A percentile compares a stretch with the other conserved stretches of the same genome.
Evolutionary conservation across 2,329 filamentous ascomycete genomes (phyloP).

Genomic region (Cadophora sp.): DNA sequence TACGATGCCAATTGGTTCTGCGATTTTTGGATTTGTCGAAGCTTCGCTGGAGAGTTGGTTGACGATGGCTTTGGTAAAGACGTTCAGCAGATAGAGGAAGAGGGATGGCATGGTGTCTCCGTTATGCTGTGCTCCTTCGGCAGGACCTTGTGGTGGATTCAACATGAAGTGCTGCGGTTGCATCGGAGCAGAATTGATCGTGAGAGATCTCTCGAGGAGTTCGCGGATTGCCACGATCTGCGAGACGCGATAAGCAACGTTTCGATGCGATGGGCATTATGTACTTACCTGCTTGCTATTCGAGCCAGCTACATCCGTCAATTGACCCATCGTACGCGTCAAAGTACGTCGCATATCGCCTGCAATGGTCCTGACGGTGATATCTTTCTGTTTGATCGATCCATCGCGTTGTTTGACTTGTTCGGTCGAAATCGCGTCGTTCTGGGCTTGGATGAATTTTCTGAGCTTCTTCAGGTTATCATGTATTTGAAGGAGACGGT

Average conservation of each 20-base stretch:
- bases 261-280: background rate
- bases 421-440: background rate
- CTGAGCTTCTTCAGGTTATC: slow-evolving; percentile 68
- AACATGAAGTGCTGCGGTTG: slow-evolving; percentile 62
- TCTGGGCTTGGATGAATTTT: slow-evolving; percentile 50
- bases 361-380: slow-evolving; percentile 67
- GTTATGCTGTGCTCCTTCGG: slow-evolving; percentile 59
- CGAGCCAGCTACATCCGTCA: slow-evolving; percentile 68
- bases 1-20: slow-evolving; percentile 81
- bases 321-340: slow-evolving; percentile 74
- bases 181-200: slow-evolving; percentile 50
- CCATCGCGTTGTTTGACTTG: slow-evolving; percentile 6
- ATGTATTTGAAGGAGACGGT: slow-evolving; percentile 64
- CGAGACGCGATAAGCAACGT: background rate
- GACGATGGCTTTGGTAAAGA: slow-evolving; percentile 76
- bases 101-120: slow-evolving; percentile 64
- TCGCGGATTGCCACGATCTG: slow-evolving; percentile 52
- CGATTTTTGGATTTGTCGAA: slow-evolving; percentile 66
- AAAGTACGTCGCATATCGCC: slow-evolving; percentile 77
- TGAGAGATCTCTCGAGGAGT: slow-evolving; percentile 59
- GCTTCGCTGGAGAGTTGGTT: slow-evolving; percentile 74
- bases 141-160: slow-evolving; percentile 51
- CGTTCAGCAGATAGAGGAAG: slow-evolving; percentile 78
- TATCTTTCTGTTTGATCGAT: background rate
- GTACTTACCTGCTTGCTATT: slow-evolving; percentile 63